Conservation (phyloP, 169 alveolate species). For the Plasmodium inui region DNA sequence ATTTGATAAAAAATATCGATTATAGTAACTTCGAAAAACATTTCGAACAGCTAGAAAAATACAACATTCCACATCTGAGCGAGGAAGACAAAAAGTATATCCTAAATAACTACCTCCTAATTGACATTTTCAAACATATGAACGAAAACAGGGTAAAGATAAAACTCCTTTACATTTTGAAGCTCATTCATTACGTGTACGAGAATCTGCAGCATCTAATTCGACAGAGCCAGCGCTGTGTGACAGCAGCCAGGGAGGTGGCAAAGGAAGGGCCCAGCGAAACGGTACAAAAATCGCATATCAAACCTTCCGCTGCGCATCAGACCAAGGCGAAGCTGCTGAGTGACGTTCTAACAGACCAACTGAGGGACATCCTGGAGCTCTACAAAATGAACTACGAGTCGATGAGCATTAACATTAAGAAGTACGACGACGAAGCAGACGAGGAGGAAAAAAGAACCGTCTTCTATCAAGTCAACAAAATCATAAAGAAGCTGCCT, state of each 20-base stretch:
- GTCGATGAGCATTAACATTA: constrained; percentile 69
- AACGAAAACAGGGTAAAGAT: constrained; percentile 47
- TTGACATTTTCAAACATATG: constrained; percentile 65
- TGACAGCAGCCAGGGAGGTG: background rate
- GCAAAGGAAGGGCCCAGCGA: background rate
- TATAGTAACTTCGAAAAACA: constrained; percentile 33
- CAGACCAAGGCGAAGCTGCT: background rate
- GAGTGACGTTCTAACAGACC: constrained; percentile 47
- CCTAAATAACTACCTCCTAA: constrained; percentile 40
- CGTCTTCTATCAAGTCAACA: constrained; percentile 34
- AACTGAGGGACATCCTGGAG: constrained; percentile 31
- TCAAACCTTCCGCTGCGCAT: background rate
- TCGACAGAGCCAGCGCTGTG: background rate
- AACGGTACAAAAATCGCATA: too few species aligned
- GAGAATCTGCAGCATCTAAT: constrained; percentile 49
- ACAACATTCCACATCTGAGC: constrained; percentile 9
- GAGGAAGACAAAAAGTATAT: constrained; percentile 48
- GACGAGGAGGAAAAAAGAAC: constrained; percentile 53
- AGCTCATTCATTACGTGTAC: constrained; percentile 61
- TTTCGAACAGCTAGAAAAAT: background rate
- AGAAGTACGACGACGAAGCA: constrained; percentile 40
- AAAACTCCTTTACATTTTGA: constrained; percentile 48
- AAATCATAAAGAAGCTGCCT: constrained; percentile 28
- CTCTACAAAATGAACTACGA: constrained; percentile 50
- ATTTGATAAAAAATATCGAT: constrained; percentile 40